Percentiles rank a stretch among this genome's conserved stretches.
These are phyloP conservation scores for Hanseniaspora uvarum DNA, from an alignment of 1,139 yeast genomes.

Conservation along the genomic window DNA sequence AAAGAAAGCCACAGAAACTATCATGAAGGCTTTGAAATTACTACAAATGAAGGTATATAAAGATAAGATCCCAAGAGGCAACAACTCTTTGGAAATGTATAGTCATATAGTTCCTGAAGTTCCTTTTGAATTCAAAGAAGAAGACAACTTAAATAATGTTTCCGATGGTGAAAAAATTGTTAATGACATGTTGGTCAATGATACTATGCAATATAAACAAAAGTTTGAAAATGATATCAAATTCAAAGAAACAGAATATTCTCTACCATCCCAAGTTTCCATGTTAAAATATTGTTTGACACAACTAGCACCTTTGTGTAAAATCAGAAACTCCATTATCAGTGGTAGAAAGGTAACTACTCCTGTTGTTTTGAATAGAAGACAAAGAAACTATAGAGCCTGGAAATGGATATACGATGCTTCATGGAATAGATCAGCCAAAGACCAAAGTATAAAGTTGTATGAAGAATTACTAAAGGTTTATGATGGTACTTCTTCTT, in stretches of 20 bases:
- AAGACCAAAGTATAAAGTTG: constrained; percentile 74
- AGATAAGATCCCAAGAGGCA: constrained; percentile 31
- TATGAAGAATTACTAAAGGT: constrained; percentile 83
- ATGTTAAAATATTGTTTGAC: constrained; percentile 67
- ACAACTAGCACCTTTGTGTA: constrained; percentile 72
- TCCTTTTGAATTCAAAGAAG: constrained; percentile 9
- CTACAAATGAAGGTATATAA: constrained; percentile 35
- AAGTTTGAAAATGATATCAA: not conserved
- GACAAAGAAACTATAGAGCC: constrained; percentile 78
- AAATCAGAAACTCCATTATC: constrained; percentile 45
- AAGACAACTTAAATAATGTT: not conserved
- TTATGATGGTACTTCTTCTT: constrained; percentile 66
- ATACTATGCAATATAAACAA: constrained; percentile 3
- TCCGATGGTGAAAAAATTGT: constrained; percentile 52
- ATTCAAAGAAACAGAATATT: not conserved
- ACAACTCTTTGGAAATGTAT: constrained; percentile 14
- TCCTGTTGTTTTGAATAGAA: constrained; percentile 72
- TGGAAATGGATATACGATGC: constrained; percentile 86
- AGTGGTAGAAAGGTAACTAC: constrained; percentile 64
- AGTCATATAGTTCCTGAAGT: constrained; percentile 7
- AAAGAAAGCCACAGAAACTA: constrained; percentile 61
- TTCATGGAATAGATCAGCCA: constrained; percentile 64
- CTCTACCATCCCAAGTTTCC: constrained; percentile 44
- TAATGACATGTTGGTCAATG: not conserved
- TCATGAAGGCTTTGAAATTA: constrained; percentile 70